Evolutionary conservation across 108 stramenopile genomes (phyloP), one percentile per base, ranked within the genome.

Genomic region (Nitzschia sp.): DNA sequence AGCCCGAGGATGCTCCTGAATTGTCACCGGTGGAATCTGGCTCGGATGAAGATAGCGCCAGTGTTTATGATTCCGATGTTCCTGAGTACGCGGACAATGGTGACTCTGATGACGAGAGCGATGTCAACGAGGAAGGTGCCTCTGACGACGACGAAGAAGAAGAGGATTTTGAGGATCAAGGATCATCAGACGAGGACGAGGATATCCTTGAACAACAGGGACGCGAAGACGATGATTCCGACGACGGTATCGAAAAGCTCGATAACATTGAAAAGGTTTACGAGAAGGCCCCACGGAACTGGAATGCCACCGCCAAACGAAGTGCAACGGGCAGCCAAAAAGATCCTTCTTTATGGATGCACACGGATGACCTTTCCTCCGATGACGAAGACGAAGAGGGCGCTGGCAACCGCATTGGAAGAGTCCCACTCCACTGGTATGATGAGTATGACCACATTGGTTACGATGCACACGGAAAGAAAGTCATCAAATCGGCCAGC

Each of bases 351-450:
- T 27, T 65, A 26, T 90, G 75, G 77, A 88, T 93, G 79, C 95
- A 96, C 75, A 86, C 93, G 5, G 99, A 98, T 72, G 92, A 99
- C 64, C 78, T 98, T 52, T 97, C 96, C 17, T 94, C 92, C 6
- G 99, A 99, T 81, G 97, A 97, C 64, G 98, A 98, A 66, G 96
- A 97, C 55, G 91, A 76, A 23, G 87, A 89, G 6, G 95, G 93
- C 8, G 72, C 54, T 15, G 41, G 59, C 29, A 98, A 99, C 77
- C 93, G 97, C 21, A 96, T 96, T 44, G 98, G 98, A 33, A 76
- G 94, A 52, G 96, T 99, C 9, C 99, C 99, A 15, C 72, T 97
- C 32, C 98, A 99, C 58, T 99, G 99, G 99, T 95, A 97, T 61
- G 94, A 95, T 59, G 98, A 97, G 44, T 97, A 84, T 60, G 95